A percentile compares a stretch with the other conserved stretches of the same genome.
Conservation (phyloP, 208 protist species). For the Acanthamoeba sp. region DNA sequence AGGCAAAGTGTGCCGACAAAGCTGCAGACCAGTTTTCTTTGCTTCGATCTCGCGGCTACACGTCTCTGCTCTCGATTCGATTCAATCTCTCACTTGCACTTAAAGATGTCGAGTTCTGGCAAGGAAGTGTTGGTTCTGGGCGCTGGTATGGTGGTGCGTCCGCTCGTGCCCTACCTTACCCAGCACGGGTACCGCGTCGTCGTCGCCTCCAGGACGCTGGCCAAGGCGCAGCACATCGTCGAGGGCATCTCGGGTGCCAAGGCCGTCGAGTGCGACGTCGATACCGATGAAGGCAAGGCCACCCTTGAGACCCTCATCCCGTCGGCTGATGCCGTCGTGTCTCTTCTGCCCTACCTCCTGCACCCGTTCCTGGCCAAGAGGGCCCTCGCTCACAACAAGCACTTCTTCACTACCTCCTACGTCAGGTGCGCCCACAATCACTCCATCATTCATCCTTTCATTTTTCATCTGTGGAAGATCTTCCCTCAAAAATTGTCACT, state of each 20-base stretch:
- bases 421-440: slow-evolving; percentile 50
- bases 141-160: slow-evolving; percentile 86
- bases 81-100: not conserved
- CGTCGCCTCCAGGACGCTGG: slow-evolving; percentile 77
- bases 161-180: slow-evolving; percentile 87
- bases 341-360: slow-evolving; percentile 82
- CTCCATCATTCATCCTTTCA: not conserved
- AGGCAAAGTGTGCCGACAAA: not conserved
- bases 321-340: slow-evolving; percentile 87
- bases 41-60: not conserved
- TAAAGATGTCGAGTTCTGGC: slow-evolving; percentile 10
- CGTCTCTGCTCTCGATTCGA: not conserved
- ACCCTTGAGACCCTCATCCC: slow-evolving; percentile 83
- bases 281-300: slow-evolving; percentile 65
- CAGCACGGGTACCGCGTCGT: slow-evolving; percentile 82
- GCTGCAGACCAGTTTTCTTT: not conserved
- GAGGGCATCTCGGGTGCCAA: slow-evolving; percentile 38
- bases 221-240: slow-evolving; percentile 72
- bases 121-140: slow-evolving; percentile 86
- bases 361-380: slow-evolving; percentile 86
- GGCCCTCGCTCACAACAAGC: slow-evolving; percentile 83
- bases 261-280: slow-evolving; percentile 81
- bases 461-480: too few species aligned
- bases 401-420: slow-evolving; percentile 90
- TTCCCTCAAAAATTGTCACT: too few species aligned